Evolutionary conservation across 768 basidiomycete species (phyloP).

Genomic region (Mycena metata): DNA sequence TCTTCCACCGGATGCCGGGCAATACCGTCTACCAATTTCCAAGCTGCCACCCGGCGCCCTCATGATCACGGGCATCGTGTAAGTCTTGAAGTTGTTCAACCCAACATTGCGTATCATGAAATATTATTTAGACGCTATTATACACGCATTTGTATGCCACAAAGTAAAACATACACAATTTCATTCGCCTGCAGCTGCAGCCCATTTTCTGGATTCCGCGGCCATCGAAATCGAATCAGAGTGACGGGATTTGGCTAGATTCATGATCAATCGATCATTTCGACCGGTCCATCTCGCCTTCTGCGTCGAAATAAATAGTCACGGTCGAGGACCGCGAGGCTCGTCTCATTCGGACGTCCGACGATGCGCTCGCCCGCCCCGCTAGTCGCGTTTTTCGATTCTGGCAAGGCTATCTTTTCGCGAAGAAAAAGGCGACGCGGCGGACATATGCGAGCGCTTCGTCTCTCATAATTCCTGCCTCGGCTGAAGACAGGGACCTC

Average conservation of each 20-base stretch:
- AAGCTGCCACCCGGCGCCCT: too few relatives aligned
- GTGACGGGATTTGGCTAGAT: too few relatives aligned
- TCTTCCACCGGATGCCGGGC: too few relatives aligned
- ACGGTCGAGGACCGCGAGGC: not conserved
- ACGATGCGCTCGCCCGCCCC: constrained; percentile 55
- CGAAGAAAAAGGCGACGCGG: constrained; percentile 46
- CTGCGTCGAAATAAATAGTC: constrained; percentile 28
- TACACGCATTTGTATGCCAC: constrained; percentile 31
- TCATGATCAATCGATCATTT: too few relatives aligned
- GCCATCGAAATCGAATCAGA: too few relatives aligned
- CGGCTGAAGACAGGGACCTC: constrained; percentile 75
- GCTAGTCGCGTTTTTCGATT: constrained; percentile 53
- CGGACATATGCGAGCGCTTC: constrained; percentile 33
- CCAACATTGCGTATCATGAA: too few relatives aligned
- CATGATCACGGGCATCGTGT: too few relatives aligned
- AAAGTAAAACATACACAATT: constrained; percentile 16
- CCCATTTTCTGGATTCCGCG: too few relatives aligned
- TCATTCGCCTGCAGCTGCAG: constrained; percentile 9
- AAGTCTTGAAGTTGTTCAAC: too few relatives aligned
- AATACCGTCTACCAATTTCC: too few relatives aligned
- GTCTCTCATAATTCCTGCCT: constrained; percentile 66
- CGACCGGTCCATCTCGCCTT: too few relatives aligned
- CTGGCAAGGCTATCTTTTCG: constrained; percentile 58
- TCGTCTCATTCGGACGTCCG: constrained; percentile 7
- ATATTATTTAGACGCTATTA: constrained; percentile 40